A percentile compares a stretch with the other conserved stretches of the same genome.
These are phyloP conservation scores for Oryza officinalis DNA, from an alignment of 176 grass and related monocot genomes.

Conservation along the genomic window DNA sequence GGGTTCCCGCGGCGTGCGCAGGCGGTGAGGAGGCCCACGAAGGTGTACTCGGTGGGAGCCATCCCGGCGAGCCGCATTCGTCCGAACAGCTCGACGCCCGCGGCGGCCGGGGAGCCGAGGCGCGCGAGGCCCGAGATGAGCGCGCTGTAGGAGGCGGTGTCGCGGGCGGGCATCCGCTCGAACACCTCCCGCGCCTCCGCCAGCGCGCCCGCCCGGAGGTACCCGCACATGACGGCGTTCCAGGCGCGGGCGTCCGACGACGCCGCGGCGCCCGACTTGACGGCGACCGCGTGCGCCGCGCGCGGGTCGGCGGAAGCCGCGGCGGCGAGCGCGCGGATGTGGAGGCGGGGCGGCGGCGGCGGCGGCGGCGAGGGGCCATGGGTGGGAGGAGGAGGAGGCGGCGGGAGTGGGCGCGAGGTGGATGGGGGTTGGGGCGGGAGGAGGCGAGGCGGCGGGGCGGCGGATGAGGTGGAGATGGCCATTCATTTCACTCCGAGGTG, in stretches of 20 bases:
- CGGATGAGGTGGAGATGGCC: conserved; percentile 53
- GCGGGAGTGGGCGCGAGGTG: neutral
- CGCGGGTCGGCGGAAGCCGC: conserved; percentile 30
- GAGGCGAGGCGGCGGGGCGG: neutral
- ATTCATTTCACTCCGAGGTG: conserved; percentile 47
- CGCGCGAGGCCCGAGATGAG: conserved; percentile 62
- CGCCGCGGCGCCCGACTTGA: conserved; percentile 36
- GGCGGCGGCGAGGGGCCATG: neutral
- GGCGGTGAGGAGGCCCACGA: conserved; percentile 62
- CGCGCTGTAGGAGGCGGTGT: conserved; percentile 56
- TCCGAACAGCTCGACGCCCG: conserved; percentile 27
- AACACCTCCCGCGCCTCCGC: conserved; percentile 42
- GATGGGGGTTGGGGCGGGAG: too few relatives aligned
- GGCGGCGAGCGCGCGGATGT: neutral
- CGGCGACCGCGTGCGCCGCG: conserved; percentile 36
- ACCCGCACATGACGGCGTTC: conserved; percentile 56
- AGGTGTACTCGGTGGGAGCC: conserved; percentile 56
- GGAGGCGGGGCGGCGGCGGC: conserved; percentile 3
- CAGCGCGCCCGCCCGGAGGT: conserved; percentile 50
- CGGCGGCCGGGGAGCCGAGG: conserved; percentile 10
- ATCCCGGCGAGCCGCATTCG: conserved; percentile 48
- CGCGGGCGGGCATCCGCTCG: conserved; percentile 37
- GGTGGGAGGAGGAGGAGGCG: neutral
- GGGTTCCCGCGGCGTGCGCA: conserved; percentile 51
- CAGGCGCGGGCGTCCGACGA: conserved; percentile 11